Evolutionary conservation across 192 early-diverging fungal genomes (phyloP).

Genomic region (Funneliformis geosporum): DNA sequence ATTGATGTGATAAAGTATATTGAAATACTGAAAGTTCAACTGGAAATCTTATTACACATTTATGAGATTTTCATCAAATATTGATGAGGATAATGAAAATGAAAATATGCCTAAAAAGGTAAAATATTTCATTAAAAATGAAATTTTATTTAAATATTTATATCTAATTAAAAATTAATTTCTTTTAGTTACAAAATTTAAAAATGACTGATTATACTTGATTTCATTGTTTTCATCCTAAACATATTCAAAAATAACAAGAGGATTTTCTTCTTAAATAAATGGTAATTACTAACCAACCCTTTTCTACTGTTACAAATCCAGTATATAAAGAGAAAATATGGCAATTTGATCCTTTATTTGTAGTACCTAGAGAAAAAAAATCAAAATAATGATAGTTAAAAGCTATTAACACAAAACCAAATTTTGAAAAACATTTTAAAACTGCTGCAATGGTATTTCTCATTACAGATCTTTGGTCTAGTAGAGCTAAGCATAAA

Average conservation of each 20-base stretch:
- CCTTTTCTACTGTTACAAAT: not conserved
- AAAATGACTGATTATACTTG: not conserved
- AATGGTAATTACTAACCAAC: not conserved
- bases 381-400: slow-evolving; percentile 3
- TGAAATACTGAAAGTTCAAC: too few species aligned
- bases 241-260: slow-evolving; percentile 9
- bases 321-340: slow-evolving; percentile 8
- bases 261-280: not conserved
- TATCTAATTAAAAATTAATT: not conserved
- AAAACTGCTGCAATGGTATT: not conserved
- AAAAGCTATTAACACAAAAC: slow-evolving; percentile 5
- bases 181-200: not conserved
- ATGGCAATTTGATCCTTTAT: not conserved
- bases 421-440: not conserved
- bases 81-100: too few species aligned
- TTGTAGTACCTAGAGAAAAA: not conserved
- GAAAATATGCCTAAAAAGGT: not conserved
- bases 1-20: too few species aligned
- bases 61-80: too few species aligned
- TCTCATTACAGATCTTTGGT: not conserved
- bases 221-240: not conserved
- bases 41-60: too few species aligned
- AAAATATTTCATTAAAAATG: not conserved
- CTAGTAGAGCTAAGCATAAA: not conserved
- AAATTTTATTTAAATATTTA: not conserved